Conservation (phyloP, 768 basidiomycete species). For the Hydnomerulius pinastri region DNA sequence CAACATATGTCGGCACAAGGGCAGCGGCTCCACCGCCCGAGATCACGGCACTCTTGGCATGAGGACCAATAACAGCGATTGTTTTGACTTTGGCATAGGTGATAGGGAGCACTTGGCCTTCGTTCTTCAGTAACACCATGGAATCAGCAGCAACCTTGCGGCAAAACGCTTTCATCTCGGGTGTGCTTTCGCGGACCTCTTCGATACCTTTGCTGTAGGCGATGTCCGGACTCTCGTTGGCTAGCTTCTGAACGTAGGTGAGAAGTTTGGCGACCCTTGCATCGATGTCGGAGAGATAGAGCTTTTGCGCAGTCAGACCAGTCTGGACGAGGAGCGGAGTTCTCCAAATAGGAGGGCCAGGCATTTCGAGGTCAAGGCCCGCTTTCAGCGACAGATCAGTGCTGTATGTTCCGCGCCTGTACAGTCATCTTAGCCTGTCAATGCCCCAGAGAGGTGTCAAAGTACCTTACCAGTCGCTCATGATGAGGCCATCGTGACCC, state of each 20-base stretch:
- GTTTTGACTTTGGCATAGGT: conserved; percentile 37
- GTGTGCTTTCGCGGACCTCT: conserved; percentile 53
- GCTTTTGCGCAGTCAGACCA: conserved; percentile 50
- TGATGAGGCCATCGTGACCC: conserved; percentile 48
- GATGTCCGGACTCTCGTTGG: conserved; percentile 54
- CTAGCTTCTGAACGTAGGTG: conserved; percentile 59
- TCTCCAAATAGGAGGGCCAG: conserved; percentile 43
- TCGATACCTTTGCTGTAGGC: conserved; percentile 65
- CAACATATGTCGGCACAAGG: conserved; percentile 63
- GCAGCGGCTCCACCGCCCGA: conserved; percentile 76
- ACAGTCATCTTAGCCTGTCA: not conserved
- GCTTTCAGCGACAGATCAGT: conserved; percentile 45
- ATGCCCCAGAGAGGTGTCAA: not conserved
- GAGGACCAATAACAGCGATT: conserved; percentile 68
- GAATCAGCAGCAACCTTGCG: conserved; percentile 59
- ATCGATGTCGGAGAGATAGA: conserved; percentile 47
- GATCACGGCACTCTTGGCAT: conserved; percentile 61
- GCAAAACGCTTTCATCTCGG: conserved; percentile 52
- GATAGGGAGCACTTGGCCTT: conserved; percentile 55
- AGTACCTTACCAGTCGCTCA: conserved; percentile 45
- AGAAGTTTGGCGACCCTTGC: conserved; percentile 54
- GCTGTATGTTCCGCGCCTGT: conserved; percentile 46
- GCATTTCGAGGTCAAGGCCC: conserved; percentile 51
- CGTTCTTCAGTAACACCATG: conserved; percentile 70
- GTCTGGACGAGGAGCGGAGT: conserved; percentile 39